Base-by-base conservation (phyloP, 352 stramenopile genomes). In the Halophytophthora batemanensis region DNA sequence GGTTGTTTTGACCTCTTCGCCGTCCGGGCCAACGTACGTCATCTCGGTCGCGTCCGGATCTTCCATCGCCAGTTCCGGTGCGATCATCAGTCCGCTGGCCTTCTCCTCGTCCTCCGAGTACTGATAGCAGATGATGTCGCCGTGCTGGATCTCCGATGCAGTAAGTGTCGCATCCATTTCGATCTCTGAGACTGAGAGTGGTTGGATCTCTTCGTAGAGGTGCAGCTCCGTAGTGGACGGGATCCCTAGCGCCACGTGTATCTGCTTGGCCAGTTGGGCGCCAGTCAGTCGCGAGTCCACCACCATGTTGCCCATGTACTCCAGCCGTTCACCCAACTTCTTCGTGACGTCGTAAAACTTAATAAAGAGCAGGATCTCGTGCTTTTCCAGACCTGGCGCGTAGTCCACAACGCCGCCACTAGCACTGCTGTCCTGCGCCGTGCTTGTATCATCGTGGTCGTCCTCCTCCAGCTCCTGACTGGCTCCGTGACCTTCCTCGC, bases 81-180 rank as follows among this genome's bases (percentile, higher is more conserved):
- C 18, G 18, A 64, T 56, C 14, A 64, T 48, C 18, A 64, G 44
- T 23, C 37, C 46, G 35, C 28, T 61, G 15, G 52, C 58, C 34
- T 35, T 53, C 13, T 63, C 53, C 21, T 73, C 61, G 17, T 76
- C 67, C 5, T 83, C 64, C 28, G 61, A 66, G 15, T 66, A 78
- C 50, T 93, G 82, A 42, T 80, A 93, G 53, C 83, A 91, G 44
- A 95, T 69, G 13, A 95, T 95, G 48, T 95, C 85, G 6, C 85
- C 85, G 40, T 82, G 56, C 48, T 95, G 85, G 53, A 95, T 87
- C 35, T 93, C 85, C 1, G 69, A 62, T 0, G 48, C 55, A 11
- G 61, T 50, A 0, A 95, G 60, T 0, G 66, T 82, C 21, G 47
- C 46, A 7, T 71, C 61, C 61, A 78, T 66, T 2, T 79, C 66